These are phyloP conservation scores for Calycina herbarum DNA, from an alignment of 2,329 filamentous ascomycete species.

Conservation along the genomic window DNA sequence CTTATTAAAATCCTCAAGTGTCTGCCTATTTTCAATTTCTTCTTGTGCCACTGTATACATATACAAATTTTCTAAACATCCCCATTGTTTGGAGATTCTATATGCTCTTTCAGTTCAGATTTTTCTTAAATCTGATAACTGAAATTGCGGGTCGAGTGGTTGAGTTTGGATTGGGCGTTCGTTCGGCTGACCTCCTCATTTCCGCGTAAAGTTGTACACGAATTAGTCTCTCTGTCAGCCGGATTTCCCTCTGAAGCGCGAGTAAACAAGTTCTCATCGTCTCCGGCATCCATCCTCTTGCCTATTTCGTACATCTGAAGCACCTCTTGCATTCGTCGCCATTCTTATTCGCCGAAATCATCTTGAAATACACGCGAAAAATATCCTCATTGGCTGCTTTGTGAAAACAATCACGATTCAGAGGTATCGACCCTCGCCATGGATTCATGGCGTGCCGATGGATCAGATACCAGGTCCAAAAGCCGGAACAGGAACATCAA, in stretches of 20 bases:
- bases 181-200: slow-evolving; percentile 1
- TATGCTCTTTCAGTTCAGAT: not conserved
- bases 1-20: not conserved
- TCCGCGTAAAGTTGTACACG: not conserved
- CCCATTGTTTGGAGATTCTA: not conserved
- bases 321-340: not conserved
- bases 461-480: not conserved
- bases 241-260: not conserved
- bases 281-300: not conserved
- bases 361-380: not conserved
- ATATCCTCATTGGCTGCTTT: not conserved
- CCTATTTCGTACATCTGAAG: not conserved
- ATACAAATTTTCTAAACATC: not conserved
- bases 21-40: not conserved
- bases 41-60: not conserved
- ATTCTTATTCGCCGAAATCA: not conserved
- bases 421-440: not conserved
- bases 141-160: not conserved
- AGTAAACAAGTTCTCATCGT: not conserved
- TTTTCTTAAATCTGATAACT: not conserved
- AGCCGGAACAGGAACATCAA: not conserved
- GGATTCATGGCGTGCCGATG: not conserved
- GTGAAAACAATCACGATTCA: not conserved
- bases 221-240: not conserved
- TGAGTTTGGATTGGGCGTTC: not conserved